Evolutionary conservation across 345 rosid species (phyloP).

Genomic region (Barbarea vulgaris): DNA sequence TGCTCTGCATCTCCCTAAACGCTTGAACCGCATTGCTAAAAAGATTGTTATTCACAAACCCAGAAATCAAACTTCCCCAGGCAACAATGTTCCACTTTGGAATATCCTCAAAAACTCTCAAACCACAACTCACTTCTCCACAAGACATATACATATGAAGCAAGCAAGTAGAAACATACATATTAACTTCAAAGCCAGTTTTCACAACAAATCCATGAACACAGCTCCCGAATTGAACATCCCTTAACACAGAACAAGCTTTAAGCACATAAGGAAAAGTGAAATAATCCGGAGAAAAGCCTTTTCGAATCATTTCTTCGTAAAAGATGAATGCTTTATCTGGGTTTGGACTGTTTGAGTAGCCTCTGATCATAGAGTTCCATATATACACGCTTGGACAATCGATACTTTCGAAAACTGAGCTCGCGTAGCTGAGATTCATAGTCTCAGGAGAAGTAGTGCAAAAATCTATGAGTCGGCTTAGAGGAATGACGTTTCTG

Average conservation of each 20-base stretch:
- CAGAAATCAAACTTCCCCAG: slow-evolving; percentile 46
- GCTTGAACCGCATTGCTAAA: slow-evolving; percentile 28
- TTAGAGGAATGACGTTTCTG: slow-evolving; percentile 41
- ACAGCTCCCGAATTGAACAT: slow-evolving; percentile 25
- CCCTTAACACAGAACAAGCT: slow-evolving; percentile 35
- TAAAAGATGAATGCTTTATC: slow-evolving; percentile 34
- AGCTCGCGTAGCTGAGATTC: slow-evolving; percentile 36
- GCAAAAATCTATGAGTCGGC: slow-evolving; percentile 40
- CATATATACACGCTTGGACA: slow-evolving; percentile 43
- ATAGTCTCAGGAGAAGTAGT: slow-evolving; percentile 26
- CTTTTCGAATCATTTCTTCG: slow-evolving; percentile 39
- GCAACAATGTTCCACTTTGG: slow-evolving; percentile 46
- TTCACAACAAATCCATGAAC: slow-evolving; percentile 42
- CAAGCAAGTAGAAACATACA: slow-evolving; percentile 46
- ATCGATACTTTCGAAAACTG: slow-evolving; percentile 34
- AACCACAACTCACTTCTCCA: slow-evolving; percentile 34
- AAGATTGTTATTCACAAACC: slow-evolving; percentile 38
- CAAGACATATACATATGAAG: slow-evolving; percentile 45
- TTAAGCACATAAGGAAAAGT: slow-evolving; percentile 44
- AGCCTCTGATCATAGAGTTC: slow-evolving; percentile 51
- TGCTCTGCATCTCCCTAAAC: slow-evolving; percentile 36
- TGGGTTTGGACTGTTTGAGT: slow-evolving; percentile 29
- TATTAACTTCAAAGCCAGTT: slow-evolving; percentile 42
- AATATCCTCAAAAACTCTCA: slow-evolving; percentile 40
- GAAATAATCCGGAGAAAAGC: slow-evolving; percentile 36